Percentiles rank a stretch among this genome's conserved stretches.
Evolutionary conservation across 495 filamentous ascomycete genomes (phyloP).

Genomic region (Penicillium ucsense): DNA sequence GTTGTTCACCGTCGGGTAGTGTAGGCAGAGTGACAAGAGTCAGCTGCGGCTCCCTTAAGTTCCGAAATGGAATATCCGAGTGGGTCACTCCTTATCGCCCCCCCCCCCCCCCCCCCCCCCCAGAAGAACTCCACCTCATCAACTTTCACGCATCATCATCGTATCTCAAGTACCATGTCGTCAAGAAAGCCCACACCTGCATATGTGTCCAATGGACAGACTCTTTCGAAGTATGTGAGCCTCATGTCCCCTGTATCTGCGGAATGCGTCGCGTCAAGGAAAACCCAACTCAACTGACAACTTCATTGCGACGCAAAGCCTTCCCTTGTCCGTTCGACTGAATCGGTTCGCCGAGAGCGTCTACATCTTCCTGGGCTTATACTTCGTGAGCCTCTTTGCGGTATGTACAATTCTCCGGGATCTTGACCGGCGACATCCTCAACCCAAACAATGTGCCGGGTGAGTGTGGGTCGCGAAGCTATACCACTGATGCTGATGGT

Average conservation of each 20-base stretch:
- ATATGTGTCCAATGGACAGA: conserved; percentile 32
- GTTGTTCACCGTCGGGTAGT: no score
- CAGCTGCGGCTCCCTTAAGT: neutral
- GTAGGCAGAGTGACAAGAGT: neutral
- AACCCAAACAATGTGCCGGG: no score
- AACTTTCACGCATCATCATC: conserved; percentile 1
- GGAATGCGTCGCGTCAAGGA: no score
- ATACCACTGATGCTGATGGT: conserved; percentile 7
- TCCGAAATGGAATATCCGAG: no score
- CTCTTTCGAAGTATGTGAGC: conserved; percentile 22
- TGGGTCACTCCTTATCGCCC: neutral
- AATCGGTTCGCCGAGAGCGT: conserved; percentile 33
- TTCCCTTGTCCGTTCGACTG: conserved; percentile 35
- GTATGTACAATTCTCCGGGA: conserved; percentile 11
- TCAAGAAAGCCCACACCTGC: conserved; percentile 12
- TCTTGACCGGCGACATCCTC: no score
- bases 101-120: neutral
- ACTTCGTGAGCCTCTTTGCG: conserved; percentile 34
- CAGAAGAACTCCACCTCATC: conserved; percentile 7
- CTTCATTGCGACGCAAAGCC: conserved; percentile 19
- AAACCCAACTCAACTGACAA: no score
- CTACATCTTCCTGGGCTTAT: conserved; percentile 36
- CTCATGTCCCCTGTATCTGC: conserved; percentile 1
- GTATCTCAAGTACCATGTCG: conserved; percentile 19
- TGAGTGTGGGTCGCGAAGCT: no score